Conservation (phyloP, 257 asterid genomes). For the Lavandula angustifolia region DNA sequence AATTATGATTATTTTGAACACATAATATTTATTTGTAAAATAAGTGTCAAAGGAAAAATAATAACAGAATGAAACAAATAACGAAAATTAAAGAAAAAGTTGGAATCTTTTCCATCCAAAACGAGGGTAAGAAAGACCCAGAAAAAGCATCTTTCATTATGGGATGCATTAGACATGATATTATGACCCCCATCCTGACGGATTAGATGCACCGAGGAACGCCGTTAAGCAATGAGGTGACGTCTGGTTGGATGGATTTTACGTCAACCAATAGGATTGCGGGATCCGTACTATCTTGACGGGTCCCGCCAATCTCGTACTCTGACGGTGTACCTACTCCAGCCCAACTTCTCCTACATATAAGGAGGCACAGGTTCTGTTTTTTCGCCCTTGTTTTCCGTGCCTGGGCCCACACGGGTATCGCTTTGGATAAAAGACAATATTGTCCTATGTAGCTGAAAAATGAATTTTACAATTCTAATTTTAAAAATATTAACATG, state of each 20-base stretch:
- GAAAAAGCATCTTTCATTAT: too few species aligned
- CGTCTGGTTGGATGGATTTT: conserved; percentile 33
- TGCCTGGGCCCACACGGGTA: conserved; percentile 5
- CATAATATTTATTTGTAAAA: too few species aligned
- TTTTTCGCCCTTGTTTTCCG: too few species aligned
- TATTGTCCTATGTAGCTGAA: too few species aligned
- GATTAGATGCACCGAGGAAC: conserved; percentile 17
- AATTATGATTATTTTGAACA: too few species aligned
- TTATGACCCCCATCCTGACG: conserved; percentile 28
- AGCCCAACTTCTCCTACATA: conserved; percentile 11
- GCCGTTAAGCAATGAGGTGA: conserved; percentile 38
- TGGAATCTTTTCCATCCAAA: too few species aligned
- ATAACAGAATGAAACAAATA: too few species aligned
- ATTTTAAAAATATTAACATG: too few species aligned
- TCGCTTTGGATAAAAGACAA: conserved; percentile 24
- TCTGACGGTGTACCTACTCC: conserved; percentile 35
- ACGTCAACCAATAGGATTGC: conserved; percentile 59
- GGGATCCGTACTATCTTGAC: conserved; percentile 40
- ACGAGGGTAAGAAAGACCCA: neutral
- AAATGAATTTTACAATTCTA: too few species aligned
- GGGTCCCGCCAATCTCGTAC: conserved; percentile 25
- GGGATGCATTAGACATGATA: neutral
- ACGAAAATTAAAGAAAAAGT: too few species aligned
- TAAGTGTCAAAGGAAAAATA: too few species aligned
- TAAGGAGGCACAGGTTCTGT: too few species aligned